Base-by-base conservation (phyloP, 169 alveolate species). In the Plasmodium cynomolgi region DNA sequence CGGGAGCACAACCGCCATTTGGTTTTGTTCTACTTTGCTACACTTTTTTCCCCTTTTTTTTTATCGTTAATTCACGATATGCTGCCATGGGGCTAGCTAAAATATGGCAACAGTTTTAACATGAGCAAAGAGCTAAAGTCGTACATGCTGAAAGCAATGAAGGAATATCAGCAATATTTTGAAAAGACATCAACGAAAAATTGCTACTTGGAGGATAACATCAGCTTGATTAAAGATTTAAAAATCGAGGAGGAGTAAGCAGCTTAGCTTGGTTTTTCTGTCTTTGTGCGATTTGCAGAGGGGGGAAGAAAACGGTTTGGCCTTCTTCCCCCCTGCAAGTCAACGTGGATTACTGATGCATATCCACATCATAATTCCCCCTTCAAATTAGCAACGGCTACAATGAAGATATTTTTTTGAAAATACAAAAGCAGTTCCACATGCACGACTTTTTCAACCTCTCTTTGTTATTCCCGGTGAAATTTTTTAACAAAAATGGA, bases 371-470 rank as follows among this genome's bases (percentile, higher is more conserved):
- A 31, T 58, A 54, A 54, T 54, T 83, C 26, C 29, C 72, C 56
- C 73, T 83, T 34, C 44, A 83, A 83, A 83, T 83, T 74, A 85
- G 85, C 33, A 68, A 31, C 80, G 44, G 41, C 62, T 85, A 85
- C 41, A 85, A 68, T 85, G 93, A 74, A 85, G 93, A 85, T 85
- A 74, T 85, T 33, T 85, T 85, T 75, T n/a, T 85, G 44, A 85
- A 85, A 85, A 85, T 74, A 44, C 85, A 85, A 85, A 85, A 85
- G 68, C 79, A 31, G 44, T 85, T 85, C 47, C 80, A 75, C 68
- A 2, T 85, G 26, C 62, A 85, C 29, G 93, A 85, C 80, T 74
- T 85, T 33, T 85, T 85, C 84, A 85, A 85, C 54, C 56, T 85
- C 29, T 85, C 93, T 2, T 77, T 85, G 31, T 85, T 85, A 75